Evolutionary conservation across 345 rosid species (phyloP).

Genomic region (Mercurialis annua): DNA sequence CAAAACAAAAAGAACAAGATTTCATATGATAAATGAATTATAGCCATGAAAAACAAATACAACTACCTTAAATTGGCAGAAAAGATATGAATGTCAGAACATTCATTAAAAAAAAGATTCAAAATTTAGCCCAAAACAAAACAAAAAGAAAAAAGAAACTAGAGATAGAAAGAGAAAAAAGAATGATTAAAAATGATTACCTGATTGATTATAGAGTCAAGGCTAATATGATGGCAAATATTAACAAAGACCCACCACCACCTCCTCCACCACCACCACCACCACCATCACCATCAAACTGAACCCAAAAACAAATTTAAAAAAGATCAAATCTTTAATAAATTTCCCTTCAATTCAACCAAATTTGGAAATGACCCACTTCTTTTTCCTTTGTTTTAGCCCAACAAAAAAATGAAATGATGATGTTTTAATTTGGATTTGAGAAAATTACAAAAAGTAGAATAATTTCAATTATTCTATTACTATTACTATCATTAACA

Average conservation of each 20-base stretch:
- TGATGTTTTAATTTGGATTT: constrained; percentile 24
- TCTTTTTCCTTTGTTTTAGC: constrained; percentile 18
- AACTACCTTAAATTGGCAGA: constrained; percentile 23
- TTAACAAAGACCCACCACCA: constrained; percentile 43
- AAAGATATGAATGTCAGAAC: constrained; percentile 13
- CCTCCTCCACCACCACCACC: constrained; percentile 23
- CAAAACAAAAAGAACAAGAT: neutral
- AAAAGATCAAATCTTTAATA: constrained; percentile 4
- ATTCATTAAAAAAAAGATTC: neutral
- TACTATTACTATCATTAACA: neutral
- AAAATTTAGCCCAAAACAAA: constrained; percentile 13
- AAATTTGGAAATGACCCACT: constrained; percentile 20
- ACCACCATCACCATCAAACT: constrained; percentile 7
- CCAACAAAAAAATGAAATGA: constrained; percentile 35
- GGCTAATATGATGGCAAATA: constrained; percentile 35
- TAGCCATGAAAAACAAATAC: neutral
- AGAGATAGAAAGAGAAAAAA: constrained; percentile 5
- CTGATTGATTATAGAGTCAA: constrained; percentile 58
- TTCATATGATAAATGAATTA: neutral
- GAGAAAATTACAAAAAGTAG: constrained; percentile 21
- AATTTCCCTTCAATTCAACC: constrained; percentile 21
- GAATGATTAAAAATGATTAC: constrained; percentile 42
- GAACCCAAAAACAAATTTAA: neutral
- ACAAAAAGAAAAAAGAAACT: neutral
- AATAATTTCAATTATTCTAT: too few species aligned